phyloP scores from a whole-genome alignment of 192 early-diverging fungal species.

The Backusella tarrabulga region DNA sequence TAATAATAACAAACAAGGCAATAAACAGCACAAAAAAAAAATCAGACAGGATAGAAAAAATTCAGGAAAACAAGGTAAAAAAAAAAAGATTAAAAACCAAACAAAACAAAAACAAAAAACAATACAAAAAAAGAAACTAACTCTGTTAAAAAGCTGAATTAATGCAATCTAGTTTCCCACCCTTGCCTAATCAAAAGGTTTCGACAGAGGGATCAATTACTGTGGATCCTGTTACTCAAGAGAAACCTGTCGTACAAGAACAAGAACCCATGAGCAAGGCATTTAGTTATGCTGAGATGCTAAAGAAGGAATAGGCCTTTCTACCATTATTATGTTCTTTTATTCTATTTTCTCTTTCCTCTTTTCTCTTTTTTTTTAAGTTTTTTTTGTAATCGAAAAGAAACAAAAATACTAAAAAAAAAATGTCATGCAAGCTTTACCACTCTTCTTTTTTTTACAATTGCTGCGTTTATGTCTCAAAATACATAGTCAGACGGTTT shows the following conservation, averaged over 20 bases:
- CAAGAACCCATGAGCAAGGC: neutral
- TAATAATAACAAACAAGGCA: neutral
- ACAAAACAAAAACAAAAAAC: neutral
- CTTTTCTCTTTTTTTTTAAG: neutral
- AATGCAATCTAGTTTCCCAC: constrained; percentile 8
- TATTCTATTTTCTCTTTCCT: neutral
- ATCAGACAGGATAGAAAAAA: constrained; percentile 2
- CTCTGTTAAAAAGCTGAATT: neutral
- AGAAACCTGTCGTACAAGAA: neutral
- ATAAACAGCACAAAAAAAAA: neutral
- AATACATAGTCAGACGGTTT: constrained; percentile 4
- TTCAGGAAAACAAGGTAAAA: constrained; percentile 1
- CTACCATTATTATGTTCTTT: neutral
- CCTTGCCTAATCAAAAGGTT: constrained; percentile 1
- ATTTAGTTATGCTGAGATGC: constrained; percentile 23
- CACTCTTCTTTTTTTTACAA: neutral
- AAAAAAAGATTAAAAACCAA: neutral
- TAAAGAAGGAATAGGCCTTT: constrained; percentile 5
- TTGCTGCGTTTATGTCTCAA: neutral
- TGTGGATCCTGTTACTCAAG: neutral
- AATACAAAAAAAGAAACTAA: neutral
- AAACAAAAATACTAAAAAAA: neutral
- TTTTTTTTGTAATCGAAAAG: neutral
- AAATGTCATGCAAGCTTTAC: neutral
- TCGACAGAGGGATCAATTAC: neutral